phyloP scores from a whole-genome alignment of 768 basidiomycete genomes.

The Dendrothele bispora region DNA sequence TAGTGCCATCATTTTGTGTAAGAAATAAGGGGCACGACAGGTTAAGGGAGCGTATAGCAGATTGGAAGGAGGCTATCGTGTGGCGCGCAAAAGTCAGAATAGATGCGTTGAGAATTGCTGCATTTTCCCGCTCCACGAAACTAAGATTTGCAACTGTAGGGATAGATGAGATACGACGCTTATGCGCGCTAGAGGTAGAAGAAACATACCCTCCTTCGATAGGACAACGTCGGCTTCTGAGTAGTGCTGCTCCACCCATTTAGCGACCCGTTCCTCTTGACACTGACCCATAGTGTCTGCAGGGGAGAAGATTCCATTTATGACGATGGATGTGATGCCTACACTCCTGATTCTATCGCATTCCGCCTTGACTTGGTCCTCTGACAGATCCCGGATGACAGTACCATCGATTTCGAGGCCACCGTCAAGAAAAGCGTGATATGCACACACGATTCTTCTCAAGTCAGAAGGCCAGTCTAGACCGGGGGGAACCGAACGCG shows the following conservation, averaged over 20 bases:
- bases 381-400: slow-evolving; percentile 38
- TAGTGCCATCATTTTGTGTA: slow-evolving; percentile 52
- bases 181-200: not conserved
- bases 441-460: slow-evolving; percentile 33
- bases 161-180: not conserved
- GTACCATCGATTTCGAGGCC: slow-evolving; percentile 43
- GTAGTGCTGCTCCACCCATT: slow-evolving; percentile 37
- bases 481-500: slow-evolving; percentile 51
- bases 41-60: slow-evolving; percentile 39
- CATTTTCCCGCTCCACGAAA: slow-evolving; percentile 59
- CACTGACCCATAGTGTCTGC: slow-evolving; percentile 37
- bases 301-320: slow-evolving; percentile 50
- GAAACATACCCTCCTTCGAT: slow-evolving; percentile 35
- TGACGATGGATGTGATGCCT: slow-evolving; percentile 34
- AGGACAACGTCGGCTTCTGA: slow-evolving; percentile 41
- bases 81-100: slow-evolving; percentile 51
- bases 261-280: slow-evolving; percentile 48
- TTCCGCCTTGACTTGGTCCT: slow-evolving; percentile 39
- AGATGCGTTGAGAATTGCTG: slow-evolving; percentile 59
- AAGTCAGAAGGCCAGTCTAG: slow-evolving; percentile 52
- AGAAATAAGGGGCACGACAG: slow-evolving; percentile 45
- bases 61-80: slow-evolving; percentile 49
- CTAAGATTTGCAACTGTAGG: slow-evolving; percentile 46
- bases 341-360: slow-evolving; percentile 34
- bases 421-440: slow-evolving; percentile 30